phyloP scores from a whole-genome alignment of 1,139 yeast genomes.

The Protomyces macrosporus region DNA sequence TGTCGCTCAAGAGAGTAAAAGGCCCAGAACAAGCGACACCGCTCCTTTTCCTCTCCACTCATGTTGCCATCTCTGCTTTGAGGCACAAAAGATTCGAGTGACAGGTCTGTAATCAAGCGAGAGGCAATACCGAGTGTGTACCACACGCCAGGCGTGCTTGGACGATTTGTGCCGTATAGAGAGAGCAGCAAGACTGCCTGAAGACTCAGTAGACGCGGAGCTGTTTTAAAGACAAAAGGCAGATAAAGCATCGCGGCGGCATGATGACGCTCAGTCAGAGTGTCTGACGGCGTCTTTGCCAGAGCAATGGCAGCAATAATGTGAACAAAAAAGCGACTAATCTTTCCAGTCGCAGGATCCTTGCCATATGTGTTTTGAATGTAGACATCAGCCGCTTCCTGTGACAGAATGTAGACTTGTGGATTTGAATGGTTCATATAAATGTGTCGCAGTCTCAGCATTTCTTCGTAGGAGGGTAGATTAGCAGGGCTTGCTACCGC shows the following conservation, averaged over 20 bases:
- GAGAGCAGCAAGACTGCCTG: slow-evolving; percentile 68
- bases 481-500: slow-evolving; percentile 43
- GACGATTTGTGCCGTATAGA: slow-evolving; percentile 54
- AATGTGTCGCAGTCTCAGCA: slow-evolving; percentile 58
- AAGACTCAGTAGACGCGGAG: slow-evolving; percentile 62
- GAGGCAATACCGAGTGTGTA: slow-evolving; percentile 76
- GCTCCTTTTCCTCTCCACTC: slow-evolving; percentile 45
- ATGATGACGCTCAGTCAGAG: slow-evolving; percentile 67
- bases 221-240: slow-evolving; percentile 54
- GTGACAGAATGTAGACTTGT: slow-evolving; percentile 73
- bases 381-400: slow-evolving; percentile 37
- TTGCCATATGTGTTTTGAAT: slow-evolving; percentile 67
- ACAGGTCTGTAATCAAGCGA: slow-evolving; percentile 74
- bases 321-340: slow-evolving; percentile 55
- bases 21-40: slow-evolving; percentile 84
- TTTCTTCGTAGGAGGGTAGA: slow-evolving; percentile 66
- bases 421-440: slow-evolving; percentile 56
- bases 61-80: slow-evolving; percentile 10
- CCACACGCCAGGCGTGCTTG: slow-evolving; percentile 82
- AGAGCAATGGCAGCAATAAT: slow-evolving; percentile 77
- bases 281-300: slow-evolving; percentile 65
- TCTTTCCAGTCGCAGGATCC: slow-evolving; percentile 53
- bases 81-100: slow-evolving; percentile 57
- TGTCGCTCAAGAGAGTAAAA: slow-evolving; percentile 78
- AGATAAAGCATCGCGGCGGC: slow-evolving; percentile 60